phyloP scores from a whole-genome alignment of 176 grass and related monocot genomes.

The Carex cristatella region DNA sequence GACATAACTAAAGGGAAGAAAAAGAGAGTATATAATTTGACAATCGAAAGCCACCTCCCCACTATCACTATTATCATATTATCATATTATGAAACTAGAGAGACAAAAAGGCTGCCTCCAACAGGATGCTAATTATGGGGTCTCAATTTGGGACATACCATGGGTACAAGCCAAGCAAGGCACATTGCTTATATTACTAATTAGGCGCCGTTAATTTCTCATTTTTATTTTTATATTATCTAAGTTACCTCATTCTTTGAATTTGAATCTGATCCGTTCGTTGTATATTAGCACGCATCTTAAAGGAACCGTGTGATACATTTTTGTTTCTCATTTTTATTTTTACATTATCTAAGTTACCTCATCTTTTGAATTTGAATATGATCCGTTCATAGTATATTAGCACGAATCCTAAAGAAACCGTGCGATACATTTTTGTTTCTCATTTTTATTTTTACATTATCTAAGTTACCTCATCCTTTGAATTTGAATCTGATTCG shows the following conservation, averaged over 20 bases:
- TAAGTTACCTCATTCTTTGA: no score
- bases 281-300: no score
- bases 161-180: constrained; percentile 25
- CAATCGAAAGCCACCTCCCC: constrained; percentile 8
- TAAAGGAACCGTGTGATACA: no score
- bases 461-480: no score
- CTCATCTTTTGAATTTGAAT: no score
- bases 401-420: no score
- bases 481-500: no score
- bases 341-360: no score
- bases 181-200: not conserved
- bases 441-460: not conserved
- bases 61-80: not conserved
- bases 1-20: not conserved
- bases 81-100: not conserved
- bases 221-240: not conserved
- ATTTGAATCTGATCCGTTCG: no score
- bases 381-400: no score
- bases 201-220: not conserved
- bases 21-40: not conserved
- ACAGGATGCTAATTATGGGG: constrained; percentile 21
- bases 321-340: not conserved
- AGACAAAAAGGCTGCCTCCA: constrained; percentile 12
- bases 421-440: no score
- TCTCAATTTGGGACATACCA: constrained; percentile 12